Base-by-base conservation (phyloP, 2,329 filamentous ascomycete species). In the Cytospora leucostoma region DNA sequence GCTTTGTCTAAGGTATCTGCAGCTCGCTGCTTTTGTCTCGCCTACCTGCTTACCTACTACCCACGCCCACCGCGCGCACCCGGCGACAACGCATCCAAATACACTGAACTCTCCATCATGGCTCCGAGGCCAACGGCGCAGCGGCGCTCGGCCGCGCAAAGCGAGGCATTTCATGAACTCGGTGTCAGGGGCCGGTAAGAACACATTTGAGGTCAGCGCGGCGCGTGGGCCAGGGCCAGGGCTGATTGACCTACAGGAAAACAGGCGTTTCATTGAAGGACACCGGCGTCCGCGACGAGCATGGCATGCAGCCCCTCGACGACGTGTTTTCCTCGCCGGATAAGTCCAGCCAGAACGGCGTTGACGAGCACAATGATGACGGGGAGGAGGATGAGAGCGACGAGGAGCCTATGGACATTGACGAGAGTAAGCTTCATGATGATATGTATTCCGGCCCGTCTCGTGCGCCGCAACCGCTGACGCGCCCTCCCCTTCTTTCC, bases 291-390 rank as follows among this genome's bases (percentile, higher is more conserved):
- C 90, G 92, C 77, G 94, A 98, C 77, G 93, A 96, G 74, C 82
- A 97, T 82, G 95, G 94, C 75, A 88, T 99, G 80, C 92, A 97
- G 74, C 89, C 91, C 40, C 84, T 97, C 64, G 91, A 94, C 40
- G 86, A 87, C 68, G 86, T 98, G 68, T 97, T 97, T 76, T 97
- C 93, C 10, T 97, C 93, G 21, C 93, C 93, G 15, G 84, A 86
- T 68, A 90, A 88, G 71, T 67, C 66, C 64, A 69, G 69, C 60
- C 55, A 59, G 49, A n/a, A 63, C 51, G 68, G 66, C 77, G 72
- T 71, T 71, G 77, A 70, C 13, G 66, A 72, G 27, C 27, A 44
- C 17, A 8, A 44, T 17, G 71, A 73, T n/a, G 70, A 72, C 11
- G 69, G 72, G 4, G 73, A 75, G 13, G 68, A 70, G 33, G 66